Conservation (phyloP, 2,329 filamentous ascomycete genomes). For the Fusarium agapanthi region DNA sequence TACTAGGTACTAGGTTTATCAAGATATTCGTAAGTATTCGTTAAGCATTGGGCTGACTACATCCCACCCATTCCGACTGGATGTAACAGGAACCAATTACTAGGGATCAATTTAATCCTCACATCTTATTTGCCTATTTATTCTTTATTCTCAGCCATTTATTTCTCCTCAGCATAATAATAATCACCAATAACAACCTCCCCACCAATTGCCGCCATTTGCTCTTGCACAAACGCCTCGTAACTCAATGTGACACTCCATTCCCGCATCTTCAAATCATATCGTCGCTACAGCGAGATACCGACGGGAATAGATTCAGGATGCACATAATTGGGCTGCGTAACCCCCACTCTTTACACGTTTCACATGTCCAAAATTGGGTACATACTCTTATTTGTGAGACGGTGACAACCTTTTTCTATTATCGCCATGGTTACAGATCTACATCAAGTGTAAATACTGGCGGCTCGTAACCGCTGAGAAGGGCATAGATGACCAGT, state of each 20-base stretch:
- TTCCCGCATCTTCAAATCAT: constrained; percentile 24
- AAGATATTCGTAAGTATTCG: not conserved
- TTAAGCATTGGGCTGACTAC: not conserved
- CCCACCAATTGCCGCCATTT: constrained; percentile 7
- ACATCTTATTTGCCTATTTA: not conserved
- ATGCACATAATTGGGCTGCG: constrained; percentile 13
- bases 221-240: constrained; percentile 15
- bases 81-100: not conserved
- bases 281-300: constrained; percentile 26
- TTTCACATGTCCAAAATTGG: constrained; percentile 29
- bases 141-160: not conserved
- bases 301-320: constrained; percentile 25
- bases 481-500: not conserved
- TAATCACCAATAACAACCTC: not conserved
- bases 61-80: not conserved
- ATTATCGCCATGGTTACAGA: constrained; percentile 17
- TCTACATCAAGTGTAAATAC: not conserved
- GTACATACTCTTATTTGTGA: constrained; percentile 1
- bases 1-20: not conserved
- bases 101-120: not conserved
- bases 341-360: constrained; percentile 19
- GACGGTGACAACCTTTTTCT: not conserved
- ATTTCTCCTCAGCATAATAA: constrained; percentile 5
- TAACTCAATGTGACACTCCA: constrained; percentile 34
- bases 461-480: constrained; percentile 33